These are phyloP conservation scores for Talaromyces funiculosus DNA, from an alignment of 2,329 filamentous ascomycete genomes.

Conservation along the genomic window DNA sequence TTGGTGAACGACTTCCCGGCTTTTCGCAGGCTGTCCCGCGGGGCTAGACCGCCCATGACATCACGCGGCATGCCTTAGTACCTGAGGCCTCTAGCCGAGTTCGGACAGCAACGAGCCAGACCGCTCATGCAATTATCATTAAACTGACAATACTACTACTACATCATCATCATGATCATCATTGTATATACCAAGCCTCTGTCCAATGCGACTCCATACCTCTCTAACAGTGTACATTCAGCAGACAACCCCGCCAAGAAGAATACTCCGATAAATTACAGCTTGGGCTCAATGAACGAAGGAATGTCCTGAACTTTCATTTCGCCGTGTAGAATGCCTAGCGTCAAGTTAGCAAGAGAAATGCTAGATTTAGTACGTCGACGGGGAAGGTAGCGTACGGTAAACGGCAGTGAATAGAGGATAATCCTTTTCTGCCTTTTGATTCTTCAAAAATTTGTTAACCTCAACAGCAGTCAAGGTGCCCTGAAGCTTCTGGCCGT, in stretches of 20 bases:
- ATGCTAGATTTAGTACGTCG: too few species aligned
- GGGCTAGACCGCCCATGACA: constrained; percentile 10
- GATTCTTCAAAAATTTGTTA: constrained; percentile 75
- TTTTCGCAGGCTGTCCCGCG: background rate
- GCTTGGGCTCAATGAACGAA: constrained; percentile 49
- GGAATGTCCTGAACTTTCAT: constrained; percentile 77
- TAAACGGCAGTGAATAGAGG: constrained; percentile 89
- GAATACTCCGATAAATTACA: background rate
- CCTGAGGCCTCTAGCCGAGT: background rate
- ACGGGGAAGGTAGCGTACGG: constrained; percentile 34
- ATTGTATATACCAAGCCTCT: background rate
- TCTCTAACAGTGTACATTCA: background rate
- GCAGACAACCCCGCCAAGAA: background rate
- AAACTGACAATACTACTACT: too few species aligned
- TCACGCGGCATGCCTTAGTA: constrained; percentile 4
- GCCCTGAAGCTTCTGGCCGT: constrained; percentile 95
- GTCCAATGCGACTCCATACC: background rate
- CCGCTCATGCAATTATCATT: background rate
- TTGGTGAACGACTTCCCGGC: background rate
- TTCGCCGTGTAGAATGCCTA: constrained; percentile 69
- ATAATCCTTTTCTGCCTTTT: constrained; percentile 74
- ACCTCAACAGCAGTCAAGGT: constrained; percentile 90
- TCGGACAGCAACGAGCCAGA: background rate
- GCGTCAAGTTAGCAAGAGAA: constrained; percentile 15
- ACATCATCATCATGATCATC: too few species aligned